Base-by-base conservation (phyloP, 106 monocot species). In the Phalaenopsis equestris region DNA sequence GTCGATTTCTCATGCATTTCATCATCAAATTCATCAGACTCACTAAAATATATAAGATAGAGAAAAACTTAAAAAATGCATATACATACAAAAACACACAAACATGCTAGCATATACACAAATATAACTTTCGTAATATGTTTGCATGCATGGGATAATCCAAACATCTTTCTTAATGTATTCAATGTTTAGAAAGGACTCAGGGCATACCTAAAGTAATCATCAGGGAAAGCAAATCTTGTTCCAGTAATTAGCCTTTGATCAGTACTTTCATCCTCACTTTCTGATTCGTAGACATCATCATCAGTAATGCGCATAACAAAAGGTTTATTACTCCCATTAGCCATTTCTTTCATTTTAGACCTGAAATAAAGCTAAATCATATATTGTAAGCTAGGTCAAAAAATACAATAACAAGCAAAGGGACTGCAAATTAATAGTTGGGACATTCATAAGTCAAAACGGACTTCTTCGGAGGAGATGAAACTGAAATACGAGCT, bases 1-100 rank as follows among this genome's bases (percentile, higher is more conserved):
- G 75, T 41, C 41, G 52, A 30, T 41, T 75, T 41, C 42, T 19
- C 55, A 75, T 77, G 37, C 58, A 82, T 46, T 75, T 89, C 89
- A 81, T 87, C 83, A 57, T 89, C 89, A 48, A 87, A 89, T 38
- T 58, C 82, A 79, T 95, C 95, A 47, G 82, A 87, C 49, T 93
- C 95, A 85, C 95, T 95, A 73, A 56, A 64, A 90, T 19, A 74
- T 45, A 70, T 52, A 77, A 80, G 79, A 30, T 75, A 73, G 73
- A 6, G 38, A 43, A 81, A 2, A 74, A 77, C 6, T 74, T 36
- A 8, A 65, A 72, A 80, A 9, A 1, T 46, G 8, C 14, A 45
- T 74, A 45, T 42, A 72, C 43, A 45, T 45, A 45, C 3, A 45
- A 45, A 45, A 6, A 45, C 43, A 45, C 43, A 45, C 6, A 45